Percentiles rank a stretch among this genome's conserved stretches.
Conservation (phyloP, 306 rosid species). For the Dryas drummondii region DNA sequence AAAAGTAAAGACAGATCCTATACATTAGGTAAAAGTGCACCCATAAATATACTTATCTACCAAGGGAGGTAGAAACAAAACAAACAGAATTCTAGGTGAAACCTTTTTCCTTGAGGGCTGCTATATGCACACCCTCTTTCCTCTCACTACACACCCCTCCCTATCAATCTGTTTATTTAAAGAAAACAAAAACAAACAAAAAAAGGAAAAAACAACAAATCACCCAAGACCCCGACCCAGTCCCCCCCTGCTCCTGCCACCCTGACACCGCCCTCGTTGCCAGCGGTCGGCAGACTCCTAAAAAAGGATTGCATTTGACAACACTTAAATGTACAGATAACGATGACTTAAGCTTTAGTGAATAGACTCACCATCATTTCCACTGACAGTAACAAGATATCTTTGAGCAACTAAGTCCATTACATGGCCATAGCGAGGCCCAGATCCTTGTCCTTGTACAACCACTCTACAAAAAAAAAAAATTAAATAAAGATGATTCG, state of each 20-base stretch:
- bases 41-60: background rate
- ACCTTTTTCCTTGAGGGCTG: too few species aligned
- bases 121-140: too few species aligned
- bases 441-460: conserved; percentile 98
- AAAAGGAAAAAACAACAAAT: too few species aligned
- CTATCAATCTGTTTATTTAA: too few species aligned
- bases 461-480: conserved; percentile 59
- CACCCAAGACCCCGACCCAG: too few species aligned
- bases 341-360: background rate
- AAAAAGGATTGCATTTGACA: background rate
- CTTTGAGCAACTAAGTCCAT: conserved; percentile 99
- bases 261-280: too few species aligned
- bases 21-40: background rate
- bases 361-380: conserved; percentile 84
- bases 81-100: background rate
- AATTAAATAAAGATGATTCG: conserved; percentile 1
- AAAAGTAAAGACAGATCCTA: background rate
- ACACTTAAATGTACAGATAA: background rate
- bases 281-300: too few species aligned
- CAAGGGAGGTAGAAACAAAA: conserved; percentile 3
- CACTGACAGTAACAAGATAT: conserved; percentile 91
- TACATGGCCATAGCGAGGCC: conserved; percentile 98
- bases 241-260: too few species aligned
- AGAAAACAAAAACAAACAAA: background rate
- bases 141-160: too few species aligned